Evolutionary conservation across 1,139 yeast genomes (phyloP), one percentile per base, ranked within the genome.

Genomic region (Scheffersomyces lignicola): DNA sequence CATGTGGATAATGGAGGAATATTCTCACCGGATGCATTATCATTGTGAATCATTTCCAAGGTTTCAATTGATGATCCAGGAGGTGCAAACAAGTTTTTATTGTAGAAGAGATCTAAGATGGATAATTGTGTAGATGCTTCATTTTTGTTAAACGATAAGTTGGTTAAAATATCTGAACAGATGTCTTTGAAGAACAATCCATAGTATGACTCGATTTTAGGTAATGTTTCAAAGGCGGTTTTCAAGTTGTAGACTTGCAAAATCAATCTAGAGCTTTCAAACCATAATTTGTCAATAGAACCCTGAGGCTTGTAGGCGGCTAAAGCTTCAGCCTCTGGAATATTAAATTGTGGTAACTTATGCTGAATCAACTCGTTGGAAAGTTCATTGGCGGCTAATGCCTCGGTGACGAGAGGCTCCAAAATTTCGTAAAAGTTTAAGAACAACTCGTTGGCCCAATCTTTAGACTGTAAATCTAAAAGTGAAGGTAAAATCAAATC

Each of bases 101-200:
- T 74, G 65, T 89, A 88, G 51, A 82, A 90, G 40, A 78, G 60
- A 51, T 86, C 94, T 39, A 92, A 63, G 7, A 83, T 79, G 21
- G 88, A 73, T 37, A 92, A 73, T 58, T 89, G 96, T 40, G 86
- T 79, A 0, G 96, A 82, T 7, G 89, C 95, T 48, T 88, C 95
- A 37, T 78, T 80, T 52, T 95, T 81, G 61, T 92, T 92, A 64
- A 87, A 92, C 41, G 92, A 95, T 64, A 92, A 67, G 47, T 84
- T 80, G 39, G 83, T 80, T 42, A 90, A 76, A 28, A 86, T 65
- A 56, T 90, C 97, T 35, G 76, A 73, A 18, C 83, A 70, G 18
- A 87, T 63, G 53, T 94, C 98, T 44, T 87, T 77, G 48, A 89
- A 71, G 29, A 92, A 58, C 35, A 87, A 51, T 1, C 75, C 75